Evolutionary conservation across 345 rosid species (phyloP), one percentile per base, ranked within the genome.

Genomic region (Sisymbrium irio): DNA sequence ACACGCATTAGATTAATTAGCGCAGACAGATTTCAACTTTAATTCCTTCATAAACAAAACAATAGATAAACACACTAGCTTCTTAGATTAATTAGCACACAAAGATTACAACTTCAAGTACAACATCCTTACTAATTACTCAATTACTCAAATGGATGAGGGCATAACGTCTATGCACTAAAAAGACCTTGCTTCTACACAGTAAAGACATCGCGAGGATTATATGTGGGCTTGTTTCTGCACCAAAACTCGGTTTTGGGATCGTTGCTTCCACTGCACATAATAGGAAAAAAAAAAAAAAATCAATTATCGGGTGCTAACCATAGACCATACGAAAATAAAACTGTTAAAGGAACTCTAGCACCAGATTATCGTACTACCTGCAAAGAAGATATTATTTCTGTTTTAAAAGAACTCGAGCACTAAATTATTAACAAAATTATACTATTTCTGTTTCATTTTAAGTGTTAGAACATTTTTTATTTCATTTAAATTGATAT

Each of bases 301-400:
- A 50, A 55, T 80, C 69, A 77, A 66, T 33, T 42, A 13, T 53
- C 35, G 13, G 58, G 58, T 25, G 27, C 39, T 54, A 17, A 55
- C 67, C 27, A 56, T 17, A 57, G 10, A 55, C 1, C 10, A 49
- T 65, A 20, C 12, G 12, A 30, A 25, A 22, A 49, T 47, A 59
- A 44, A 62, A 65, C 25, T 50, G 7, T 11, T 55, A n/a, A 53
- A 32, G 14, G 9, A 44, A 54, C 18, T 9, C 35, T 14, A 32
- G 60, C 12, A 73, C 56, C 40, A 69, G 56, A 60, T 33, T 53
- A 47, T 9, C 17, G 61, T 44, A 67, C 66, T 77, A 95, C 99
- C 99, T 95, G 92, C 98, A 87, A 74, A 95, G 98, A 69, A 95
- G 91, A 83, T 95, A 95, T 67, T n/a, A n/a, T n/a, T n/a, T n/a